These are phyloP conservation scores for Usnea hakonensis DNA, from an alignment of 495 filamentous ascomycete genomes.

Conservation along the genomic window DNA sequence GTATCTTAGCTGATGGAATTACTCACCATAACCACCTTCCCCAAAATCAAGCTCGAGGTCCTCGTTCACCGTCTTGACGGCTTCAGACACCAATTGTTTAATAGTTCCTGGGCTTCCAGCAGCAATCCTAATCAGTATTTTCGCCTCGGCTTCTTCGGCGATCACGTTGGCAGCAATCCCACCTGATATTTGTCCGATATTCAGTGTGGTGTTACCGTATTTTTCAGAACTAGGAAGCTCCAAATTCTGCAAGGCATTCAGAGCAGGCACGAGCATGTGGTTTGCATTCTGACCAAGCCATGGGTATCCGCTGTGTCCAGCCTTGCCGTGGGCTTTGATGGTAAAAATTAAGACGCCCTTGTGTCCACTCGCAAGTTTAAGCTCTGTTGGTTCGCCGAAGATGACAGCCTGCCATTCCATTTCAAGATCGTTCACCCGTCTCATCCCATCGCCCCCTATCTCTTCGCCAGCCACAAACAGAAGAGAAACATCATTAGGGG, in stretches of 20 bases:
- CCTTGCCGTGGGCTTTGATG: conserved; percentile 61
- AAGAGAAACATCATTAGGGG: conserved; percentile 49
- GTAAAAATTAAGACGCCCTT: conserved; percentile 68
- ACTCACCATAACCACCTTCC: conserved; percentile 46
- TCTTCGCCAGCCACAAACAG: conserved; percentile 92
- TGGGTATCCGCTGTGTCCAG: conserved; percentile 85
- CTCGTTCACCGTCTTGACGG: conserved; percentile 49
- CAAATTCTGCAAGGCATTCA: conserved; percentile 53
- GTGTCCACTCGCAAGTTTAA: conserved; percentile 78
- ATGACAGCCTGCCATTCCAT: conserved; percentile 59
- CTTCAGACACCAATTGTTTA: conserved; percentile 45
- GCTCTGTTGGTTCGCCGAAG: conserved; percentile 86
- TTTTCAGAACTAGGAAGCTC: conserved; percentile 62
- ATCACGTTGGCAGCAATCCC: conserved; percentile 89
- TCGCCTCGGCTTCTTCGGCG: conserved; percentile 59
- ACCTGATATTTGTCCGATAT: conserved; percentile 68
- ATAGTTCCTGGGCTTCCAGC: conserved; percentile 54
- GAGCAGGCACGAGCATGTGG: conserved; percentile 59
- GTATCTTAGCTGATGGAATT: not conserved
- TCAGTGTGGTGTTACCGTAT: conserved; percentile 81
- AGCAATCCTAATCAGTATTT: conserved; percentile 65
- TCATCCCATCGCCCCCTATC: conserved; percentile 77
- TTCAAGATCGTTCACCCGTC: conserved; percentile 43
- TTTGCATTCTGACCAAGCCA: conserved; percentile 76
- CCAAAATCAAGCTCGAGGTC: conserved; percentile 53